Percentiles rank a stretch among this genome's conserved stretches.
Conservation (phyloP, 805 yeast species). For the Lachancea mirantina region DNA sequence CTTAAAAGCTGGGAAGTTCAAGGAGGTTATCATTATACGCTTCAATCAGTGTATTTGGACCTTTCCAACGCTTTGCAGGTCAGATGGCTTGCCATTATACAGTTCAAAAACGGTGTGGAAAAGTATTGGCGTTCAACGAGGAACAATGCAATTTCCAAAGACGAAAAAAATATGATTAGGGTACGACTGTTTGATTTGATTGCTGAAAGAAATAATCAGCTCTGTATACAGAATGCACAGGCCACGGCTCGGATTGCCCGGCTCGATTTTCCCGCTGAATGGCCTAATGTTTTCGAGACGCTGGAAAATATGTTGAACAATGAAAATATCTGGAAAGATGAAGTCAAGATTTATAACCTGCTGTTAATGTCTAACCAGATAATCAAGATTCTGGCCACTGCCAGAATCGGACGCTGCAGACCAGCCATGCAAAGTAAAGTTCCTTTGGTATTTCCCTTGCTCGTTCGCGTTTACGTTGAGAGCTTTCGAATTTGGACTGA, state of each 20-base stretch:
- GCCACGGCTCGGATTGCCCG: constrained; percentile 73
- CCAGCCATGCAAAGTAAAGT: constrained; percentile 70
- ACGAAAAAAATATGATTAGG: constrained; percentile 64
- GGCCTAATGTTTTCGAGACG: constrained; percentile 77
- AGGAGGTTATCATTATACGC: constrained; percentile 49
- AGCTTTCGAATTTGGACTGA: constrained; percentile 60
- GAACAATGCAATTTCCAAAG: constrained; percentile 45
- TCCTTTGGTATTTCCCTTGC: constrained; percentile 51
- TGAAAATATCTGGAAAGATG: constrained; percentile 38
- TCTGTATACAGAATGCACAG: constrained; percentile 78
- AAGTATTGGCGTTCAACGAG: constrained; percentile 75
- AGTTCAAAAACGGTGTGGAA: constrained; percentile 82
- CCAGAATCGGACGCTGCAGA: constrained; percentile 76
- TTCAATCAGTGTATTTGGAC: constrained; percentile 60
- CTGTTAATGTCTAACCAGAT: constrained; percentile 68
- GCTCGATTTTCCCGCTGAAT: constrained; percentile 77
- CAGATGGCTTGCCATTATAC: constrained; percentile 83
- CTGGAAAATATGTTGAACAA: constrained; percentile 40
- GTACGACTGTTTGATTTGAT: constrained; percentile 49
- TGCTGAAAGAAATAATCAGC: constrained; percentile 64
- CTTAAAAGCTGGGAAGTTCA: constrained; percentile 61
- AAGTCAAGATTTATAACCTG: constrained; percentile 53
- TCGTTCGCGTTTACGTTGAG: constrained; percentile 51
- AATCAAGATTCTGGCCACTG: constrained; percentile 64
- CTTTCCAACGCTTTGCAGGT: constrained; percentile 51